These are phyloP conservation scores for Entrophospora sp. DNA, from an alignment of 192 early-diverging fungal genomes.

Conservation along the genomic window DNA sequence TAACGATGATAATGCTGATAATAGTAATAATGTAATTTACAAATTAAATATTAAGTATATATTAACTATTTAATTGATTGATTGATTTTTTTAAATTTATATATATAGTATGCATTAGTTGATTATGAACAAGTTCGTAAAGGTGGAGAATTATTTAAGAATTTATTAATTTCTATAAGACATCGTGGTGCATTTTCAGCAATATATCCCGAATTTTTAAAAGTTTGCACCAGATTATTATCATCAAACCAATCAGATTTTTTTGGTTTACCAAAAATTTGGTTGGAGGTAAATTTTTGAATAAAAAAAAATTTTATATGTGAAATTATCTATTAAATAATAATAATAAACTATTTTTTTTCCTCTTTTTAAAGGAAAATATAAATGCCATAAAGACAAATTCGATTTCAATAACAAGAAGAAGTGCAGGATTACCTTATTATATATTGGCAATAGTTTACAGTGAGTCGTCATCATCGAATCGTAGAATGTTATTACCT, in stretches of 20 bases:
- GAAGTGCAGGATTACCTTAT: slow-evolving; percentile 81
- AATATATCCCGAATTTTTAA: slow-evolving; percentile 70
- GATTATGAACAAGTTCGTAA: slow-evolving; percentile 14
- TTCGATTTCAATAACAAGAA: slow-evolving; percentile 83
- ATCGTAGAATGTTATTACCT: slow-evolving; percentile 49
- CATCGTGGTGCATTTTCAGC: slow-evolving; percentile 90
- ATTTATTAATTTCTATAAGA: slow-evolving; percentile 61
- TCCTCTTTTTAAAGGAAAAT: slow-evolving; percentile 39
- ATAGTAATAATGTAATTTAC: too few species aligned
- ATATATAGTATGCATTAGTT: slow-evolving; percentile 10
- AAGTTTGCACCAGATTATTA: slow-evolving; percentile 60
- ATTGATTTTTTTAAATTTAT: slow-evolving; percentile 3
- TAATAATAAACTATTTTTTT: neutral
- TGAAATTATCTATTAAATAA: neutral
- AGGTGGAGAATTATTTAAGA: slow-evolving; percentile 46
- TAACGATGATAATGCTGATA: too few species aligned
- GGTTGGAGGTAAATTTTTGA: slow-evolving; percentile 56
- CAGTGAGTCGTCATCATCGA: slow-evolving; percentile 53
- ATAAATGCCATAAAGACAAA: slow-evolving; percentile 59
- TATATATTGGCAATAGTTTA: slow-evolving; percentile 78
- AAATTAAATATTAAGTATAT: too few species aligned
- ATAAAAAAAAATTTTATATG: neutral
- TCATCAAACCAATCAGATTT: slow-evolving; percentile 43
- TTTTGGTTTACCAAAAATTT: slow-evolving; percentile 48
- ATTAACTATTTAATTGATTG: too few species aligned